phyloP scores from a whole-genome alignment of 768 basidiomycete species.

The Pulveroboletus sp. region DNA sequence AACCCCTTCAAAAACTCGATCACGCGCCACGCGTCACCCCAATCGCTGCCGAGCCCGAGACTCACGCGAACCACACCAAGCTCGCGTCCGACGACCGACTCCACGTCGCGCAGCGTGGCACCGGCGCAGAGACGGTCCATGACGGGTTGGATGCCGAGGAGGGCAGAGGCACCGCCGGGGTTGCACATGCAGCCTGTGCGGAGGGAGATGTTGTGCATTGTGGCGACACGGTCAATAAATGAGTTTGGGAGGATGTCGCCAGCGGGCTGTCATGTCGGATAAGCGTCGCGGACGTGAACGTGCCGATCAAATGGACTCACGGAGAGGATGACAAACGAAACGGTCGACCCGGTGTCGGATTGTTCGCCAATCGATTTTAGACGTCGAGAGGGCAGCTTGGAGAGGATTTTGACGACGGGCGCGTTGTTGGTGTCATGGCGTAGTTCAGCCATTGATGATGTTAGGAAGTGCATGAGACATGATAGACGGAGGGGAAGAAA shows the following conservation, averaged over 20 bases:
- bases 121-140: constrained; percentile 63
- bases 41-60: constrained; percentile 75
- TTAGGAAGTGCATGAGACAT: constrained; percentile 62
- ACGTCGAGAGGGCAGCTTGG: constrained; percentile 52
- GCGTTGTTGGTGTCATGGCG: constrained; percentile 58
- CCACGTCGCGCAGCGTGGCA: constrained; percentile 60
- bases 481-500: constrained; percentile 76
- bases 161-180: constrained; percentile 73
- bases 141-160: constrained; percentile 62
- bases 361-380: constrained; percentile 61
- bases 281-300: background rate
- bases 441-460: constrained; percentile 50
- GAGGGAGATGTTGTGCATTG: constrained; percentile 63
- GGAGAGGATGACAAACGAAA: constrained; percentile 60
- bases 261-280: constrained; percentile 42
- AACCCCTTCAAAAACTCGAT: constrained; percentile 48
- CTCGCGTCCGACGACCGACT: constrained; percentile 59
- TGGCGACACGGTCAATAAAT: constrained; percentile 71
- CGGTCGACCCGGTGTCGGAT: constrained; percentile 60
- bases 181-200: constrained; percentile 90
- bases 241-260: constrained; percentile 69
- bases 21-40: constrained; percentile 68
- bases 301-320: constrained; percentile 38
- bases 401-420: constrained; percentile 69
- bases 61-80: constrained; percentile 76